Percentiles rank a stretch among this genome's conserved stretches.
phyloP scores from a whole-genome alignment of 768 basidiomycete species.

The Cantharellus cinnabarinus region DNA sequence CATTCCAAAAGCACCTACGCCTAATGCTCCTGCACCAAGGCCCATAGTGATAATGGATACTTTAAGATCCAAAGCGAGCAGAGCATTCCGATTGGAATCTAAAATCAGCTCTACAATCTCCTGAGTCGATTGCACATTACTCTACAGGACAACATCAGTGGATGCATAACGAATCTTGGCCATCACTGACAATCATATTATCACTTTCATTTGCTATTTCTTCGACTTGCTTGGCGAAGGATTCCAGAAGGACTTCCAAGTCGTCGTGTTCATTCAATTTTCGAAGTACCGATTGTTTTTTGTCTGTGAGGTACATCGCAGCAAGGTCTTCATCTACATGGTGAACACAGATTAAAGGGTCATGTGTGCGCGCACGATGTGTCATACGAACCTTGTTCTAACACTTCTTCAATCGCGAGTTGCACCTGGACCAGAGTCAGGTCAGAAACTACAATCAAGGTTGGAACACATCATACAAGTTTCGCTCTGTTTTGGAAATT shows the following conservation, averaged over 20 bases:
- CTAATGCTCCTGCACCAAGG: conserved; percentile 69
- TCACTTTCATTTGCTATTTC: conserved; percentile 90
- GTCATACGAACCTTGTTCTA: conserved; percentile 53
- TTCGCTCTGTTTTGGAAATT: conserved; percentile 84
- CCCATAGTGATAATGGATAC: conserved; percentile 94
- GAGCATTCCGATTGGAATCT: conserved; percentile 84
- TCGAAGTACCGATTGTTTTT: conserved; percentile 41
- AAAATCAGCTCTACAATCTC: conserved; percentile 94
- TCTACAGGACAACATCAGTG: conserved; percentile 21
- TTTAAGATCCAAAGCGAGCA: conserved; percentile 81
- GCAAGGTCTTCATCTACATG: conserved; percentile 72
- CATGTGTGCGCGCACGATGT: background rate
- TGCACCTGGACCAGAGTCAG: conserved; percentile 37
- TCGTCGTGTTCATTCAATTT: conserved; percentile 72
- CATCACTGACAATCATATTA: conserved; percentile 42
- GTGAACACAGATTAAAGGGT: background rate
- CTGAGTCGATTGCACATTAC: conserved; percentile 90
- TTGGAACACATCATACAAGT: conserved; percentile 27
- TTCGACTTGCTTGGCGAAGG: conserved; percentile 89
- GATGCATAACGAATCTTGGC: background rate
- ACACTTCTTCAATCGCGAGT: conserved; percentile 75
- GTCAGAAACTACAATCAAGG: background rate
- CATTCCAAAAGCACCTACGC: conserved; percentile 92
- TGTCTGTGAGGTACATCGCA: conserved; percentile 88
- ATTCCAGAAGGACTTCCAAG: conserved; percentile 80